Base-by-base conservation (phyloP, 169 alveolate genomes). In the Perkinsus olseni region DNA sequence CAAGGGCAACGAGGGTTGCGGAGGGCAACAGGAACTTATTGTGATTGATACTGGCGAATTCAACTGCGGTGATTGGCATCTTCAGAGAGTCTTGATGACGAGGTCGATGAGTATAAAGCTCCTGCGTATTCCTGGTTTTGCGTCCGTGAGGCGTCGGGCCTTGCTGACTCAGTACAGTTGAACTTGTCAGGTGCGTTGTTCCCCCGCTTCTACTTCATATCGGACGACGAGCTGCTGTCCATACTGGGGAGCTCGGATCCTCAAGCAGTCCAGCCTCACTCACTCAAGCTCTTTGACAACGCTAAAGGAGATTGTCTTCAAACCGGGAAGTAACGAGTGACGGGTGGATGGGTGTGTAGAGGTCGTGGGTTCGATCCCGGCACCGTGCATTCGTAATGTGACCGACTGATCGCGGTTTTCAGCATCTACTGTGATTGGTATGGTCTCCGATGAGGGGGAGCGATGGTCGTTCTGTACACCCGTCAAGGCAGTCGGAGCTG, bases 281-380 rank as follows among this genome's bases (percentile, higher is more conserved):
- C 97, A 96, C 96, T 98, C n/a, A 98, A 98, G 96, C 97, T 98
- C n/a, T 98, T 97, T 94, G 99, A 98, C 96, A 98, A 98, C 95
- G 97, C 99, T 94, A 97, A 97, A 11, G 94, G 96, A 96, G 94
- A 95, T 98, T 74, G 95, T 95, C 74, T 94, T 96, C 93, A 94
- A 28, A 96, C 97, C 82, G 97, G 97, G 94, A 97, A 97, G 92
- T 93, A 94, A 91, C n/a, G 96, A 51, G 21, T 10, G 93, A 90
- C 36, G 37, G 31, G 82, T 3, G 37, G 17, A 62, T 62, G 82
- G 31, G 31, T 24, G 31, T 8, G 82, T 6, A 62, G 1, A 21
- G 82, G 34, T 62, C 50, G 21, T 11, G 50, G 50, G 50, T 6
- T 40, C 50, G 50, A 40, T 40, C 50, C 50, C 50, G 50, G 50